Evolutionary conservation across 2,329 filamentous ascomycete genomes (phyloP), one percentile per base, ranked within the genome.

Genomic region (Chalaropsis thielavioides): DNA sequence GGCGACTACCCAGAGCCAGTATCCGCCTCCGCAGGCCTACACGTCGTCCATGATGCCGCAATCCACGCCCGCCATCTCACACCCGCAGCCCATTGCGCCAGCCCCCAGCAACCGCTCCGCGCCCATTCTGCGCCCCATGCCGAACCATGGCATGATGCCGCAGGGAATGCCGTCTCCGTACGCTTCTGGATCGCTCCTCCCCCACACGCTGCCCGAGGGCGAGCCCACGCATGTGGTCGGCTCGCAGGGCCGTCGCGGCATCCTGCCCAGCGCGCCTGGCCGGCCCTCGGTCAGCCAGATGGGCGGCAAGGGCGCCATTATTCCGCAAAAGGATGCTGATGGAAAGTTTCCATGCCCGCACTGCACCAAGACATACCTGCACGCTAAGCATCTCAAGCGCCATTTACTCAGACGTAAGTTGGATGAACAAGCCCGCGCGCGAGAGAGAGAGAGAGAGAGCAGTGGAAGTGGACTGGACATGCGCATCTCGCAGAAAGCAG

Each of bases 291-390:
- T 83, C 22, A 87, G 89, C 54, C 85, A 84, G 69, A 81, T 83
- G 54, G 79, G 83, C 38, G 81, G 83, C 10, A 95, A 96, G 81
- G 89, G 82, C 71, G 87, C 89, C 67, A 84, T 89, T 68, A 94
- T 95, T 68, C 91, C 92, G 17, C 88, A 90, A 70, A 96, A 97
- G 79, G 92, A 97, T 75, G 90, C 91, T 8, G 92, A 97, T 74
- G 94, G 94, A 73, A 97, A 97, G 79, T 99, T 95, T 73, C 92
- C 94, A 67, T 99, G 94, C 77, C 91, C 91, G 71, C 92, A 97
- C 75, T 99, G 94, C 78, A 96, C 90, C 72, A 97, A 97, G 81
- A 96, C 92, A 6, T 99, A 99, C 74, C 81, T 97, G 66, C 94
- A 97, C 75, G 89, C 92, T 59, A 97, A 99, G 81, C 94, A 97